Evolutionary conservation across 208 protist genomes (phyloP).

Genomic region (Crithidia expoeki): DNA sequence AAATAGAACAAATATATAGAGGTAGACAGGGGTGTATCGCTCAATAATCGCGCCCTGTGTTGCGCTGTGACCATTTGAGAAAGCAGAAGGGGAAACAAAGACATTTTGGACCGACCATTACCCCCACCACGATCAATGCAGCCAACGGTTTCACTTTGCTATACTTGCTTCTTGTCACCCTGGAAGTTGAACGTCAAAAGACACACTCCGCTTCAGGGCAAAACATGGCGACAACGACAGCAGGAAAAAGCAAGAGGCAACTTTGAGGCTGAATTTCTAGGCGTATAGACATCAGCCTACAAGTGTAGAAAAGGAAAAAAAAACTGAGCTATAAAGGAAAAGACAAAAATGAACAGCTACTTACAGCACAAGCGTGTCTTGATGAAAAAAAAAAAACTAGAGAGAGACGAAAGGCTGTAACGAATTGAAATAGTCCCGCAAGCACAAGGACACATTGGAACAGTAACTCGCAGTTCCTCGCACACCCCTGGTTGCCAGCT

Average conservation of each 20-base stretch:
- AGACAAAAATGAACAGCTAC: background rate
- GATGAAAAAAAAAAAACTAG: background rate
- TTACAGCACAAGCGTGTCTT: slow-evolving; percentile 1
- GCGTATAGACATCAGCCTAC: background rate
- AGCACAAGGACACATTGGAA: background rate
- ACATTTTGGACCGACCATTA: too few species aligned
- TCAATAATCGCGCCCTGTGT: too few species aligned
- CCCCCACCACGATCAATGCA: too few species aligned
- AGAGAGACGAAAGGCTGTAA: slow-evolving; percentile 6
- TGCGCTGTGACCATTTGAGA: too few species aligned
- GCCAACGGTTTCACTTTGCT: too few species aligned
- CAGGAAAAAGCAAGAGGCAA: slow-evolving; percentile 6
- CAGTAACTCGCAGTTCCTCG: background rate
- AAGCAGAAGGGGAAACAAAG: too few species aligned
- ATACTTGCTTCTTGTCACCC: background rate
- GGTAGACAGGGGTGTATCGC: too few species aligned
- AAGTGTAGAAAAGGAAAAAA: background rate
- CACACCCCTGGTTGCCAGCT: background rate
- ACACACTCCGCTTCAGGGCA: background rate
- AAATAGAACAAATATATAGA: too few species aligned
- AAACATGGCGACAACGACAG: background rate
- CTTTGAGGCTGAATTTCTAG: background rate
- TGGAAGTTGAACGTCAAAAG: background rate
- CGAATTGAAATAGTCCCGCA: background rate
- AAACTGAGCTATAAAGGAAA: background rate